Base-by-base conservation (phyloP, 164 flowering plant genomes). In the Saururus chinensis region DNA sequence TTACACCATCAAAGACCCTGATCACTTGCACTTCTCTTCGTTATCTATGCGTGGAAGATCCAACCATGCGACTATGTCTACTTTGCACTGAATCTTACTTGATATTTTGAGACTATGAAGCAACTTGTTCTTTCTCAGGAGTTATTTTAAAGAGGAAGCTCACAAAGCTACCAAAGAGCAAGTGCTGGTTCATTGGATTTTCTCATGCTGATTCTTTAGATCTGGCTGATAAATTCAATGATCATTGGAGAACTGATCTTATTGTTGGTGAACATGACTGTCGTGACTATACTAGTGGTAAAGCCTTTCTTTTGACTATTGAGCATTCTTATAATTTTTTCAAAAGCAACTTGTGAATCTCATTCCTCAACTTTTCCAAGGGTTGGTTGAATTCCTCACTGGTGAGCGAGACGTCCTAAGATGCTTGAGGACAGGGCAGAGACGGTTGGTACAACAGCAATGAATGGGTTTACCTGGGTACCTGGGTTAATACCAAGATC, bases 261-360 rank as follows among this genome's bases (percentile, higher is more conserved):
- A 75, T 66, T 24, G 61, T 87, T 53, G 88, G 93, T 19, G 71
- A 63, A 26, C 89, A 87, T 57, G 96, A 89, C 53, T 89, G 96
- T 63, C 81, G 92, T 35, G 70, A 89, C 71, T 89, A 87, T 63
- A 72, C 87, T 45, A 77, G 84, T 56, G 92, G 96, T 86, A 70
- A 53, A 4, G 40, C 60, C 23, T 5, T 25, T 56, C 48, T 17
- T 35, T 23, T 30, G 37, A 2, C 6, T 6, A 30, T 30, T 30
- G 6, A 30, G 37, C 37, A 30, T 2, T 30, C 4, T 2, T 30
- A 30, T 30, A 2, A 30, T 30, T 30, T 30, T 30, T 30, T 2
- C 6, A 30, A 30, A 30, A 30, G 6, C 37, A 30, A 30, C 37
- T 30, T 30, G 2, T 30, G 37, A 30, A 30, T 30, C 6, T 6